Conservation (phyloP, 2,329 filamentous ascomycete genomes). For the Fusarium albidum region DNA sequence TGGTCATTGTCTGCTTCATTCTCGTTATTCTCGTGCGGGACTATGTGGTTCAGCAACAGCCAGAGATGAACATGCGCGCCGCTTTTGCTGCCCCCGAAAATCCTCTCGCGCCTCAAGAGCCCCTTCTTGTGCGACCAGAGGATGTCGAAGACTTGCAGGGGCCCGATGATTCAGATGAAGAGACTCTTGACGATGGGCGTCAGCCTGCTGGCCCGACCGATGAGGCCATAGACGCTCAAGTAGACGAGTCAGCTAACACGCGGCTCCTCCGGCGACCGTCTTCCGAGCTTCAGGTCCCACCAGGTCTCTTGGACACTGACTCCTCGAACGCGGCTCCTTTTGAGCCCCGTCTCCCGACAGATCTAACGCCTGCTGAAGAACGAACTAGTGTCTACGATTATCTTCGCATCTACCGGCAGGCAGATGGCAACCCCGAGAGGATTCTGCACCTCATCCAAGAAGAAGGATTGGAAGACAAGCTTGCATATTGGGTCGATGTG, state of each 20-base stretch:
- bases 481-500: slow-evolving; percentile 66
- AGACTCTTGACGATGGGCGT: slow-evolving; percentile 42
- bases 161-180: slow-evolving; percentile 42
- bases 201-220: slow-evolving; percentile 18
- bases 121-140: slow-evolving; percentile 35
- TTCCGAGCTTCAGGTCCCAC: slow-evolving; percentile 16
- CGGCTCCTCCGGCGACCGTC: slow-evolving; percentile 25
- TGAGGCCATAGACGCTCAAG: slow-evolving; percentile 19
- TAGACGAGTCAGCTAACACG: slow-evolving; percentile 17
- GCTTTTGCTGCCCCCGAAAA: slow-evolving; percentile 61
- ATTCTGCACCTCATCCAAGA: slow-evolving; percentile 69
- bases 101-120: slow-evolving; percentile 37
- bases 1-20: slow-evolving; percentile 94
- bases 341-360: slow-evolving; percentile 7
- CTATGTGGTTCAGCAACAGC: slow-evolving; percentile 98
- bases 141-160: slow-evolving; percentile 34
- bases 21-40: slow-evolving; percentile 96
- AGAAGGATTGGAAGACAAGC: slow-evolving; percentile 65
- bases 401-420: slow-evolving; percentile 65
- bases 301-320: slow-evolving; percentile 16
- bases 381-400: slow-evolving; percentile 45
- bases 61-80: slow-evolving; percentile 83
- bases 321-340: slow-evolving; percentile 6
- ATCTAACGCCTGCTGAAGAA: slow-evolving; percentile 18
- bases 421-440: slow-evolving; percentile 65